Evolutionary conservation across 768 basidiomycete species (phyloP), one percentile per base, ranked within the genome.

Genomic region (Tricholoma saponaceum): DNA sequence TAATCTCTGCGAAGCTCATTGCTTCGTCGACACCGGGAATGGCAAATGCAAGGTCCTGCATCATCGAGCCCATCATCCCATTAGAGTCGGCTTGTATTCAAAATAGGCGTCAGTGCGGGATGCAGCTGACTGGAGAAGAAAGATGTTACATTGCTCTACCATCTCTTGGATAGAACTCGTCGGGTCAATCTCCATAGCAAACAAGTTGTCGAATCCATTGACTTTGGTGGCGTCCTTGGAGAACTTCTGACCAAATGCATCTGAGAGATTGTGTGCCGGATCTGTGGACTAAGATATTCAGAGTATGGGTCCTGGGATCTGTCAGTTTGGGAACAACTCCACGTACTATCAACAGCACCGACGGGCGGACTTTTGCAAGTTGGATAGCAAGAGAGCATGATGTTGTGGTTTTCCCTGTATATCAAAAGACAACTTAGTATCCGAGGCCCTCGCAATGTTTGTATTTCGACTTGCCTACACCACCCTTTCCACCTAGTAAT

Each of bases 21-120:
- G 97, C 97, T 74, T 99, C 97, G 67, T 99, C 97, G 12, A 99
- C 96, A 75, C 97, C 97, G 0, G 97, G 97, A 57, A 99, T 98
- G 2, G 97, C 95, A 67, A 99, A 99, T 0, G 97, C 97, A 44
- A 99, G 82, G 75, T 99, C 97, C 72, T 99, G 97, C 93, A 99
- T 97, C 95, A 99, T 98, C 60, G 89, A 86, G 47, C 94, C 94
- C 96, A 98, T 98, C 79, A 96, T 95, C 10, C 90, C 89, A 67
- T 90, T 91, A 63, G 86, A 84, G 70, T 92, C 91, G 58, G 91
- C 90, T 93, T 66, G 46, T 43, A n/a, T 55, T 25, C 8, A 35
- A 52, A 37, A 20, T 8, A 28, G 23, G 52, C 52, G 37, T 56
- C 44, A 63, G 33, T 54, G 26, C 5, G 5, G 46, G 12, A 47